Evolutionary conservation across 495 filamentous ascomycete species (phyloP).

Genomic region (Talaromyces wortmannii): DNA sequence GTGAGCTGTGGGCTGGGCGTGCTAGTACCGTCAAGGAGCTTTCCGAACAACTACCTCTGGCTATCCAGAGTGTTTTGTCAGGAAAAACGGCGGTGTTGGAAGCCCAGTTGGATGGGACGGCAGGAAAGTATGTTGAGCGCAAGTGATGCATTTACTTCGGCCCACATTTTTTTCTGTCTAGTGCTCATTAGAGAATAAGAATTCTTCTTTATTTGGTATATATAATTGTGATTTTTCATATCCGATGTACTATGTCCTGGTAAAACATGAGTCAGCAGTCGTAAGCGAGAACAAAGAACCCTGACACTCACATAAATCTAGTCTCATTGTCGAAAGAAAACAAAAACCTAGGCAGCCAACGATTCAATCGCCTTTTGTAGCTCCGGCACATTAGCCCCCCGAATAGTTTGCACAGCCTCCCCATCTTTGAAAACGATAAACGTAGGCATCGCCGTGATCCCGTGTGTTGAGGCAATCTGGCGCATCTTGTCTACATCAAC

Average conservation of each 20-base stretch:
- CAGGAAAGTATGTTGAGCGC: conserved; percentile 30
- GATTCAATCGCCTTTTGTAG: neutral
- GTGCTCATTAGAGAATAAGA: too few species aligned
- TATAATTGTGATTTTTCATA: too few species aligned
- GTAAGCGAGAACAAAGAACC: too few species aligned
- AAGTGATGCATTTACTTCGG: neutral
- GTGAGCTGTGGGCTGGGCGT: conserved; percentile 62
- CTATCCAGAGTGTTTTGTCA: conserved; percentile 58
- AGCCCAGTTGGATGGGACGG: conserved; percentile 39
- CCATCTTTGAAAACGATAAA: conserved; percentile 76
- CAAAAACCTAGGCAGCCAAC: neutral
- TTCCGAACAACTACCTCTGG: conserved; percentile 51
- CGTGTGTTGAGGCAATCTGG: conserved; percentile 61
- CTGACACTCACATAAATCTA: too few species aligned
- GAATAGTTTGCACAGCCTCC: conserved; percentile 15
- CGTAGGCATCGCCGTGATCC: conserved; percentile 85
- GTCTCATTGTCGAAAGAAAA: too few species aligned
- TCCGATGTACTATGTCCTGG: too few species aligned
- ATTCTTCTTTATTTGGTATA: too few species aligned
- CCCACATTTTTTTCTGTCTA: too few species aligned
- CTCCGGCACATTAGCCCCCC: neutral
- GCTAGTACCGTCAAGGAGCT: conserved; percentile 59
- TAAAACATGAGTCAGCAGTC: too few species aligned
- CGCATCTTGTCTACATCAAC: conserved; percentile 79
- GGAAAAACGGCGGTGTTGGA: conserved; percentile 66